A percentile compares a stretch with the other conserved stretches of the same genome.
These are phyloP conservation scores for Scenedesmus sp. DNA, from an alignment of 163 green algal genomes.

Conservation along the genomic window DNA sequence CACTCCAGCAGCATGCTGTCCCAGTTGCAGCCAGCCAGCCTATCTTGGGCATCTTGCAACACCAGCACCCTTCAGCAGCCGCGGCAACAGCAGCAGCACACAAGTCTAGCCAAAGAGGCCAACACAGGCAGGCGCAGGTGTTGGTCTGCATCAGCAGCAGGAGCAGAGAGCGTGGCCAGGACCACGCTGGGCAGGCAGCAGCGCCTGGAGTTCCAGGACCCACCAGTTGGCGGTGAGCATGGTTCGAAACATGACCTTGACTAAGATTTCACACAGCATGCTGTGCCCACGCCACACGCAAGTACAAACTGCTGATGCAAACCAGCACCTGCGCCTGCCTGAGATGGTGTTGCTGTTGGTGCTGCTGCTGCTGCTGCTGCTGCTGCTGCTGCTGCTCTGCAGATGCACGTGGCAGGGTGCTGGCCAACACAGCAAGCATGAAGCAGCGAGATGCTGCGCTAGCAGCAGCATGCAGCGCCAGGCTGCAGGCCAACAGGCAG, in stretches of 20 bases:
- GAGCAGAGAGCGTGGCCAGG: background rate
- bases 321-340: no score
- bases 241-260: no score
- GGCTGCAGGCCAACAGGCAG: background rate
- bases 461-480: background rate
- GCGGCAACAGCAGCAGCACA: background rate
- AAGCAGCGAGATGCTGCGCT: background rate
- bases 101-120: background rate
- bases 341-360: background rate
- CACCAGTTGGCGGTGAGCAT: background rate
- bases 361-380: background rate
- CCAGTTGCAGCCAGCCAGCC: background rate
- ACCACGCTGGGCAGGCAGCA: background rate
- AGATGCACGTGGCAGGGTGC: background rate
- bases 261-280: background rate
- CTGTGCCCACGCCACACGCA: no score
- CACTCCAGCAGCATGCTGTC: background rate
- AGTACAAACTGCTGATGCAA: no score
- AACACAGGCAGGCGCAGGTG: background rate
- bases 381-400: background rate
- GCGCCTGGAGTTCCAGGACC: slow-evolving; percentile 8
- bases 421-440: background rate
- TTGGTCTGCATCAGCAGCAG: background rate
- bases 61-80: background rate
- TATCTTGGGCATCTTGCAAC: background rate